These are phyloP conservation scores for Martiniozyma asiatica DNA, from an alignment of 1,139 yeast species.

Conservation along the genomic window DNA sequence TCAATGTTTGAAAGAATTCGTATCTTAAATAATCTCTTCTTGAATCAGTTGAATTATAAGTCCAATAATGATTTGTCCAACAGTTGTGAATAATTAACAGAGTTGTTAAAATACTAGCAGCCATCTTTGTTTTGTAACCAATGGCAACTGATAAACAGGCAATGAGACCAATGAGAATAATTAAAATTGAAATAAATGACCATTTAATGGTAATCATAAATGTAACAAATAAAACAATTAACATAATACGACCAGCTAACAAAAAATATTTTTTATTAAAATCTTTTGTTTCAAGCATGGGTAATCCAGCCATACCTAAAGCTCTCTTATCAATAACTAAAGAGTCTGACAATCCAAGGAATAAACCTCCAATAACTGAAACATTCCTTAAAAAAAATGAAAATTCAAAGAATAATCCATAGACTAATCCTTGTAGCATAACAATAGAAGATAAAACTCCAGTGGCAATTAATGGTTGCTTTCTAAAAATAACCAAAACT, in stretches of 20 bases:
- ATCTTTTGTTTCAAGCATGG: constrained; percentile 74
- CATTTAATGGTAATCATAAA: constrained; percentile 72
- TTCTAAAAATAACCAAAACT: constrained; percentile 58
- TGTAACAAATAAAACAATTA: constrained; percentile 76
- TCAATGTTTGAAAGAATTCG: constrained; percentile 88
- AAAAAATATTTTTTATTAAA: constrained; percentile 66
- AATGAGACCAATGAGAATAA: constrained; percentile 58
- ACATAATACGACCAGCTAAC: constrained; percentile 78
- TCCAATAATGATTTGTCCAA: constrained; percentile 84
- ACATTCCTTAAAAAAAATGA: constrained; percentile 77
- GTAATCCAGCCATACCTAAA: constrained; percentile 78
- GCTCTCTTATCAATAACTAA: constrained; percentile 67
- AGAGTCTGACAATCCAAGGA: constrained; percentile 85
- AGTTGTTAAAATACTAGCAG: constrained; percentile 70
- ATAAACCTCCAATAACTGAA: constrained; percentile 85
- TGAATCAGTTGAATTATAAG: constrained; percentile 54
- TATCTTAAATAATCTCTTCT: constrained; percentile 84
- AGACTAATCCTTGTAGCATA: constrained; percentile 73
- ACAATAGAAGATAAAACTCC: constrained; percentile 62
- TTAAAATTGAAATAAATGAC: constrained; percentile 53
- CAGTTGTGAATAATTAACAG: constrained; percentile 68
- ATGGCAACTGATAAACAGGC: constrained; percentile 74
- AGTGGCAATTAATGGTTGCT: constrained; percentile 62
- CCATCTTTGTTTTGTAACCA: constrained; percentile 87
- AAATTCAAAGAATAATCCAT: constrained; percentile 77